phyloP scores from a whole-genome alignment of 768 basidiomycete genomes.

The Naganishia vishniacii region DNA sequence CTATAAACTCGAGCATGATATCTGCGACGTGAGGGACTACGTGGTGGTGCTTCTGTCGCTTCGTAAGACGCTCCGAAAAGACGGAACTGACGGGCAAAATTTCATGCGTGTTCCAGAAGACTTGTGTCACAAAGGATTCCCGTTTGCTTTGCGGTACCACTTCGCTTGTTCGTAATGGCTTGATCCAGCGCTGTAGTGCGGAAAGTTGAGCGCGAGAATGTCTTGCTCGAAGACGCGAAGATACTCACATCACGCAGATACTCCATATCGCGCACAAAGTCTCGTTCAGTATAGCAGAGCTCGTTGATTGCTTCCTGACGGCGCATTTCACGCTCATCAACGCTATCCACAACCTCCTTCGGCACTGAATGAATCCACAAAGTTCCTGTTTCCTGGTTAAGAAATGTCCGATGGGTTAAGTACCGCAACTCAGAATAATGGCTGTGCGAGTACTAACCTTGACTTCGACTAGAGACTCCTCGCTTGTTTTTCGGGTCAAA shows the following conservation, averaged over 20 bases:
- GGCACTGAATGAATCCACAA: slow-evolving; percentile 97
- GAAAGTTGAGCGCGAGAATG: slow-evolving; percentile 11
- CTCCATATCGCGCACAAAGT: slow-evolving; percentile 97
- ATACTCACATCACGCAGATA: slow-evolving; percentile 82
- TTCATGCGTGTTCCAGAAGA: slow-evolving; percentile 96
- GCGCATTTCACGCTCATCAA: slow-evolving; percentile 87
- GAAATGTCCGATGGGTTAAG: slow-evolving; percentile 44
- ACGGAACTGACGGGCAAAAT: slow-evolving; percentile 85
- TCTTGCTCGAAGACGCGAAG: slow-evolving; percentile 18
- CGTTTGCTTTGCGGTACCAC: slow-evolving; percentile 71
- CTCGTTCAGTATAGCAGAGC: slow-evolving; percentile 85
- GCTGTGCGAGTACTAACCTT: slow-evolving; percentile 53
- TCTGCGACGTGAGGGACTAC: slow-evolving; percentile 90
- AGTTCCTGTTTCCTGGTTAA: slow-evolving; percentile 70
- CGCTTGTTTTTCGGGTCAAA: slow-evolving; percentile 72
- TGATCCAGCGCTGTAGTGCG: slow-evolving; percentile 70
- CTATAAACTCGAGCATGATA: slow-evolving; percentile 77
- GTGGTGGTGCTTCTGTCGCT: slow-evolving; percentile 89
- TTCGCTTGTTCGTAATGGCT: slow-evolving; percentile 68
- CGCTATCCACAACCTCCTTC: slow-evolving; percentile 84
- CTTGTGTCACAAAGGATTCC: slow-evolving; percentile 80
- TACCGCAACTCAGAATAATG: background rate
- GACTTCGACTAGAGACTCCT: slow-evolving; percentile 73
- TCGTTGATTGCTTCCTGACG: slow-evolving; percentile 98
- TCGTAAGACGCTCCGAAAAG: slow-evolving; percentile 86